These are phyloP conservation scores for Fusarium denticulatum DNA, from an alignment of 2,329 filamentous ascomycete genomes.

Conservation along the genomic window DNA sequence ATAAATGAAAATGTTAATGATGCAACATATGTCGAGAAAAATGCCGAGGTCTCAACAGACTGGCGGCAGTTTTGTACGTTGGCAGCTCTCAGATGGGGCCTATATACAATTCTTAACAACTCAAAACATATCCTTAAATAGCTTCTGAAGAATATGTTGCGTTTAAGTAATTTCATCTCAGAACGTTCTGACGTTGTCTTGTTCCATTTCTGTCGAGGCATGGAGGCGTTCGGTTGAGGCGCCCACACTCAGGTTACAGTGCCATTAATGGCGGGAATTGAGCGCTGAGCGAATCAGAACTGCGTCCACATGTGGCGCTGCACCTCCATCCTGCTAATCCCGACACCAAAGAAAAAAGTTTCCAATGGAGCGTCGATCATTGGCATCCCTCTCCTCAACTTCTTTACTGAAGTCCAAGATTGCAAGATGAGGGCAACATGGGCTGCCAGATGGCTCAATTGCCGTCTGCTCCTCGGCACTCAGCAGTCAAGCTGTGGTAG, in stretches of 20 bases:
- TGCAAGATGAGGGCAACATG: constrained; percentile 53
- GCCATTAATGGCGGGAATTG: constrained; percentile 23
- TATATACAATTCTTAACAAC: background rate
- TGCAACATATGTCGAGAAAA: background rate
- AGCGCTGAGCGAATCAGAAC: constrained; percentile 30
- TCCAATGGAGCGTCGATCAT: constrained; percentile 39
- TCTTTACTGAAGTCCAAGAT: constrained; percentile 38
- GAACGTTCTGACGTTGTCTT: background rate
- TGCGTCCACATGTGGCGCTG: constrained; percentile 35
- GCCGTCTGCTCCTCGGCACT: constrained; percentile 49
- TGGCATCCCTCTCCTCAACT: constrained; percentile 42
- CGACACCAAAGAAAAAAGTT: constrained; percentile 44
- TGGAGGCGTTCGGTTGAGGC: background rate
- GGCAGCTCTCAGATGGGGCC: background rate
- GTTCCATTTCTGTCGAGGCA: background rate
- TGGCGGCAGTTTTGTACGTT: background rate
- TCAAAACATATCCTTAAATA: background rate
- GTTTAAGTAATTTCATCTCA: background rate
- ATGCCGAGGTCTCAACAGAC: background rate
- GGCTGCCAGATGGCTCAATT: constrained; percentile 54
- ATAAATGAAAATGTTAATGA: background rate
- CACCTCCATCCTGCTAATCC: constrained; percentile 37
- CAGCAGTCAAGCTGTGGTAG: constrained; percentile 42
- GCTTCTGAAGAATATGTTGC: background rate
- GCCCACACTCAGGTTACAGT: constrained; percentile 3